A percentile compares a stretch with the other conserved stretches of the same genome.
phyloP scores from a whole-genome alignment of 352 stramenopile genomes.

The Globisporangium rhizosaccharum region DNA sequence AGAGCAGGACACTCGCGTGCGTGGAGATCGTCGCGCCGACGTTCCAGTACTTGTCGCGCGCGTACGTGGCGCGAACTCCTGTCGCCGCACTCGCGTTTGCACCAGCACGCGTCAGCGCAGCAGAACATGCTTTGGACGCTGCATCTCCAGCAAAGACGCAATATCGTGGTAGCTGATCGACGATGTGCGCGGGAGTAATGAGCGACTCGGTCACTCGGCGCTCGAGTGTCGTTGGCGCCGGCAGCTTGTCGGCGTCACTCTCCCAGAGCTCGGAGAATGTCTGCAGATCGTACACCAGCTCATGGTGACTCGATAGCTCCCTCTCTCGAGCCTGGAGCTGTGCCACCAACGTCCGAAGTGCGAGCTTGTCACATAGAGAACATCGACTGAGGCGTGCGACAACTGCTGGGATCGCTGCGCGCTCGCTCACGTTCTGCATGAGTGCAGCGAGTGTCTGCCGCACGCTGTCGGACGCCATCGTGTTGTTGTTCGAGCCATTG shows the following conservation, averaged over 20 bases:
- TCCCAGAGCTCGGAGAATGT: slow-evolving; percentile 76
- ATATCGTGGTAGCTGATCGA: slow-evolving; percentile 38
- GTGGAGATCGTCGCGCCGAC: slow-evolving; percentile 14
- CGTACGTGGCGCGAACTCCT: slow-evolving; percentile 10
- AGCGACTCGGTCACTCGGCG: slow-evolving; percentile 33
- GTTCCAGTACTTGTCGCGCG: slow-evolving; percentile 27
- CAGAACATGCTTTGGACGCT: slow-evolving; percentile 1
- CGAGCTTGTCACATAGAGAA: slow-evolving; percentile 25
- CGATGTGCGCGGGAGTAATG: slow-evolving; percentile 36
- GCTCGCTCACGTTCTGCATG: slow-evolving; percentile 33
- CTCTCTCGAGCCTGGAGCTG: slow-evolving; percentile 12
- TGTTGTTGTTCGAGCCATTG: neutral
- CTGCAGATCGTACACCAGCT: slow-evolving; percentile 46
- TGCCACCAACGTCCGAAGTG: slow-evolving; percentile 34
- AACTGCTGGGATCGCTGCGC: slow-evolving; percentile 49
- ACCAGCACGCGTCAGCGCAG: neutral
- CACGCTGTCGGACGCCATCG: neutral
- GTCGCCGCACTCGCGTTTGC: neutral
- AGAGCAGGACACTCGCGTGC: slow-evolving; percentile 15
- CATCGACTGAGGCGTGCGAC: slow-evolving; percentile 53
- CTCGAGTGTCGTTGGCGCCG: slow-evolving; percentile 28
- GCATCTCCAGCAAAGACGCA: slow-evolving; percentile 41
- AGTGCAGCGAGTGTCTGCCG: slow-evolving; percentile 29
- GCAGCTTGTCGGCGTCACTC: slow-evolving; percentile 15
- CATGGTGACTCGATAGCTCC: neutral